Evolutionary conservation across 2,329 filamentous ascomycete genomes (phyloP).

Genomic region (Arthrobotrys sinensis): DNA sequence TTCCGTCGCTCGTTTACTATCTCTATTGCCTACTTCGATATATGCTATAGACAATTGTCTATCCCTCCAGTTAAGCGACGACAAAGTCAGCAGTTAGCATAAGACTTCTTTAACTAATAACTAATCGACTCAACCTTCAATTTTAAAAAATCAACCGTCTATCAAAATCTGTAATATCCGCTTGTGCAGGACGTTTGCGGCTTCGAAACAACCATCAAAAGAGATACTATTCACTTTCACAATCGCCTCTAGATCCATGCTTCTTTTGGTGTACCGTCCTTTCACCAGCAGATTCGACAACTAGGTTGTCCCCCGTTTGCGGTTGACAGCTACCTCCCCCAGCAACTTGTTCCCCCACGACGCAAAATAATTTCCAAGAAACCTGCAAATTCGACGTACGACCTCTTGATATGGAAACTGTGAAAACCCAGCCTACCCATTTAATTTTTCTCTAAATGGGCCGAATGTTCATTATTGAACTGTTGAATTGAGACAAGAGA

Average conservation of each 20-base stretch:
- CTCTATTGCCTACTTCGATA: conserved; percentile 12
- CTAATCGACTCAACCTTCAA: neutral
- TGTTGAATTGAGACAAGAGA: neutral
- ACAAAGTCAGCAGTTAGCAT: neutral
- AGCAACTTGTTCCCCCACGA: conserved; percentile 7
- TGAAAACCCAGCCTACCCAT: conserved; percentile 13
- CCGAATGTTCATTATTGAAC: neutral
- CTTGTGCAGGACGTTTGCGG: conserved; percentile 52
- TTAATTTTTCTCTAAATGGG: conserved; percentile 12
- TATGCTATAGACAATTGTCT: conserved; percentile 16
- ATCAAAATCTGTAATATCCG: conserved; percentile 26
- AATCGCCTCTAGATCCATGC: conserved; percentile 2
- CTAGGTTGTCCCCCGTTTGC: conserved; percentile 52
- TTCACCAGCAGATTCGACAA: conserved; percentile 27
- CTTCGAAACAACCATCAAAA: conserved; percentile 18
- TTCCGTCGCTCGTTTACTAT: conserved; percentile 25
- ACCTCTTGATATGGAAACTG: conserved; percentile 26
- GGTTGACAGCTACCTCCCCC: conserved; percentile 22
- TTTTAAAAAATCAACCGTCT: neutral
- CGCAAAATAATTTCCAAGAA: conserved; percentile 19
- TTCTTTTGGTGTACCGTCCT: conserved; percentile 8
- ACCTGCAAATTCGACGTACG: neutral
- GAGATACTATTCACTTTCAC: neutral
- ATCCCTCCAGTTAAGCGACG: conserved; percentile 5
- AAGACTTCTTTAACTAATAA: neutral